A percentile compares a stretch with the other conserved stretches of the same genome.
phyloP scores from a whole-genome alignment of 139 green algal species.

The Picochlorum sp. region DNA sequence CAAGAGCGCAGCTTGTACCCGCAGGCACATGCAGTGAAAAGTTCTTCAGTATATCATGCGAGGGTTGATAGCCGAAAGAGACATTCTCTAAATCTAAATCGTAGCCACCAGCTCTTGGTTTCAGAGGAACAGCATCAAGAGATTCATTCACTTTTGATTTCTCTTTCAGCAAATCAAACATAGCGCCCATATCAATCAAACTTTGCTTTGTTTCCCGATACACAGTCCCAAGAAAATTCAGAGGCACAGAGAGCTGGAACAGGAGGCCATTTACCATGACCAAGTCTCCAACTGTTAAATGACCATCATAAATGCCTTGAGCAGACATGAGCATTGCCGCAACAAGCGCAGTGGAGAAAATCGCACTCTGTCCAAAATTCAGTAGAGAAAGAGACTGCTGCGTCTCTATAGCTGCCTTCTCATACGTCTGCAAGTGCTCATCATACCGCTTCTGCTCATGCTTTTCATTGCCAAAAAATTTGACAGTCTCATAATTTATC shows the following conservation, averaged over 20 bases:
- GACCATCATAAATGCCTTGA: slow-evolving; percentile 47
- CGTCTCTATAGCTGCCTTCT: slow-evolving; percentile 68
- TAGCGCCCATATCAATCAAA: slow-evolving; percentile 91
- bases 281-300: slow-evolving; percentile 79
- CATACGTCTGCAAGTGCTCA: slow-evolving; percentile 60
- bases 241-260: slow-evolving; percentile 78
- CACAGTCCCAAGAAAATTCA: slow-evolving; percentile 97
- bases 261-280: slow-evolving; percentile 98
- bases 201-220: slow-evolving; percentile 93
- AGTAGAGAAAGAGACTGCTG: slow-evolving; percentile 73
- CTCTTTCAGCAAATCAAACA: slow-evolving; percentile 80
- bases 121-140: slow-evolving; percentile 33
- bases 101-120: slow-evolving; percentile 9
- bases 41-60: slow-evolving; percentile 52
- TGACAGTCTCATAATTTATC: slow-evolving; percentile 97
- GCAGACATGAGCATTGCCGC: slow-evolving; percentile 70
- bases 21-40: slow-evolving; percentile 62
- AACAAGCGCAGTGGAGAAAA: slow-evolving; percentile 71
- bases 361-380: slow-evolving; percentile 89
- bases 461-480: slow-evolving; percentile 85
- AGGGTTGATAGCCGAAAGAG: slow-evolving; percentile 57
- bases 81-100: slow-evolving; percentile 56
- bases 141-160: slow-evolving; percentile 11
- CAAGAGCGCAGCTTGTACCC: slow-evolving; percentile 78
- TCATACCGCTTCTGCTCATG: slow-evolving; percentile 79